A percentile compares a stretch with the other conserved stretches of the same genome.
Conservation (phyloP, 108 stramenopile species). For the Skeletonema marinoi region DNA sequence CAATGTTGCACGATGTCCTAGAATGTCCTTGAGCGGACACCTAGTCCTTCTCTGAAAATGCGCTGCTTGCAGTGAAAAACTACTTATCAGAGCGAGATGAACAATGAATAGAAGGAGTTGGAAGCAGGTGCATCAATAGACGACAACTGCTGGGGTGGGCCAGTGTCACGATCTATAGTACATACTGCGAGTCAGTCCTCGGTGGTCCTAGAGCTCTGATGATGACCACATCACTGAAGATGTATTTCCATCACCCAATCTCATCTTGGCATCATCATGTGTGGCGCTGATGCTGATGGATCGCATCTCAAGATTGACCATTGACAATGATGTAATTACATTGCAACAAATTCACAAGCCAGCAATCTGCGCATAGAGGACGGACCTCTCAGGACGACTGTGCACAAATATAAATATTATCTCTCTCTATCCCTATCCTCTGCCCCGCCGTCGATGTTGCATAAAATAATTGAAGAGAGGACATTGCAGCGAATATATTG, state of each 20-base stretch:
- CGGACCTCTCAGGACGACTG: constrained; percentile 67
- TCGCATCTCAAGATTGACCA: constrained; percentile 20
- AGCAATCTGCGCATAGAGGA: constrained; percentile 86
- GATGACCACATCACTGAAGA: not conserved
- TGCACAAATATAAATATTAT: constrained; percentile 66
- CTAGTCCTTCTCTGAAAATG: too few relatives aligned
- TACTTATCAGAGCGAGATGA: too few relatives aligned
- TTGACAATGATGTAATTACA: constrained; percentile 67
- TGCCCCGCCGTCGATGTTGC: constrained; percentile 41
- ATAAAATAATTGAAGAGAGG: not conserved
- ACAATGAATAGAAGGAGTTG: too few relatives aligned
- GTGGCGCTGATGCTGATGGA: constrained; percentile 2
- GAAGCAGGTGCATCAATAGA: not conserved
- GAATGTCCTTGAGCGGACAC: too few relatives aligned
- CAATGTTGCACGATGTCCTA: too few relatives aligned
- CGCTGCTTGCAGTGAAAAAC: too few relatives aligned
- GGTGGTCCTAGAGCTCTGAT: not conserved
- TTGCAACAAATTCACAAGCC: constrained; percentile 85
- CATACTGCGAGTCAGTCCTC: constrained; percentile 43
- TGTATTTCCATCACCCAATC: not conserved
- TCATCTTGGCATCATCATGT: not conserved
- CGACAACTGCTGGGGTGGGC: constrained; percentile 81
- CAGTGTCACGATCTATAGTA: constrained; percentile 52
- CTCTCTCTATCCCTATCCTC: constrained; percentile 83
- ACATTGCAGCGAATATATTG: not conserved